Base-by-base conservation (phyloP, 2,329 filamentous ascomycete genomes). In the Rhynchosporium agropyri region DNA sequence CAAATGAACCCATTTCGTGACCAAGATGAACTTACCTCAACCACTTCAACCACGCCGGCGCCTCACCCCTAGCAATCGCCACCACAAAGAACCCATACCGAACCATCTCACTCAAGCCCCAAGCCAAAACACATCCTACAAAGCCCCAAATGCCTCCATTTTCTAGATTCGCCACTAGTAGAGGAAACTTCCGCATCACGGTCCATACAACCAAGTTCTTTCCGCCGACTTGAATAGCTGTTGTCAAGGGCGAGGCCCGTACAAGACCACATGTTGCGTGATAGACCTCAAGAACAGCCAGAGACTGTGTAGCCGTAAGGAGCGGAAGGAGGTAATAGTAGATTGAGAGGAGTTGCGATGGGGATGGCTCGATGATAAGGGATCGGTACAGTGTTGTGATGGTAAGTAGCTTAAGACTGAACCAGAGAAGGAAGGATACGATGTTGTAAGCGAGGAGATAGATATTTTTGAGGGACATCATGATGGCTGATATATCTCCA, bases 81-180 rank as follows among this genome's bases (percentile, higher is more conserved):
- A 42, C 50, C n/a, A 54, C 50, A 26, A 54, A 54, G 26, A 40
- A 54, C 36, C 50, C 50, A 42, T 54, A 54, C n/a, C 50, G 20
- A 3, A 54, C 33, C 50, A 54, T 54, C 50, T 54, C 50, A 54
- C 50, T 54, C 15, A 38, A n/a, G 2, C 50, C 50, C 50, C 50
- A 54, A 3, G 50, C 50, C 1, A 54, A 20, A 9, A 54, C 33
- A 42, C 50, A 54, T 3, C 50, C 50, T 2, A 54, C 9, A 38
- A 54, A 42, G n/a, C 50, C 50, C 50, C 50, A 54, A 29, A 54
- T 54, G 1, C 50, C 50, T 3, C 50, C 50, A 28, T 54, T 40
- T n/a, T 20, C 8, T 8, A 54, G 33, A 38, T 40, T 40, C 1
- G 33, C 33, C 2, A 54, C 50, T 5, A 54, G 12, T 6, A 40